These are phyloP conservation scores for Cryptococcus sp. DNA, from an alignment of 1,284 basidiomycete genomes.

Conservation along the genomic window DNA sequence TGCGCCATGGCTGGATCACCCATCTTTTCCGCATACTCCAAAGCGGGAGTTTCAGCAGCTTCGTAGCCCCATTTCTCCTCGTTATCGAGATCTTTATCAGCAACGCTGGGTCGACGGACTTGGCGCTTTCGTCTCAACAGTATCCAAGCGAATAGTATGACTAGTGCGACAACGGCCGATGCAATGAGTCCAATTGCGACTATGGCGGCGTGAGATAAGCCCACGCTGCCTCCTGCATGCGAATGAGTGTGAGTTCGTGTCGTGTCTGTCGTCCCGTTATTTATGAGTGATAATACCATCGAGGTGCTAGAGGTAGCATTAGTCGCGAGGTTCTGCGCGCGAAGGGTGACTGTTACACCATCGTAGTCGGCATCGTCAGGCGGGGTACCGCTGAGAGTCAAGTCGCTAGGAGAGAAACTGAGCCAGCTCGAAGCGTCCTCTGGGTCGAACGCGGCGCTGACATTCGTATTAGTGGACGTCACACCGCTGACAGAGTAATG, in stretches of 20 bases:
- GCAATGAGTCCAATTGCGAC: constrained; percentile 65
- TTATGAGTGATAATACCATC: constrained; percentile 60
- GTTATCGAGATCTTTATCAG: constrained; percentile 38
- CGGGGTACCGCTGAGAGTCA: constrained; percentile 36
- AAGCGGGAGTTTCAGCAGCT: constrained; percentile 30
- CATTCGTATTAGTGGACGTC: constrained; percentile 5
- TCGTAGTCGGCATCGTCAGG: constrained; percentile 31
- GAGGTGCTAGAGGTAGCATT: constrained; percentile 69
- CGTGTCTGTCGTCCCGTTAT: constrained; percentile 48
- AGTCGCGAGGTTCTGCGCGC: constrained; percentile 49
- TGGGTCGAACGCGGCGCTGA: constrained; percentile 22
- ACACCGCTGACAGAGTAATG: constrained; percentile 59
- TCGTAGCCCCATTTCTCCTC: constrained; percentile 17
- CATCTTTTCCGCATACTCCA: constrained; percentile 22
- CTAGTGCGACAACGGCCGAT: constrained; percentile 63
- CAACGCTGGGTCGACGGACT: constrained; percentile 28
- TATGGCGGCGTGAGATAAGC: constrained; percentile 56
- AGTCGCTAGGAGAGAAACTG: constrained; percentile 66
- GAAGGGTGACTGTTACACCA: constrained; percentile 27
- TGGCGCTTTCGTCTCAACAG: constrained; percentile 62
- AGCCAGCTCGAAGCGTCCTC: constrained; percentile 45
- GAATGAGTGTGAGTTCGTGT: constrained; percentile 23
- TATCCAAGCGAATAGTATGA: constrained; percentile 60
- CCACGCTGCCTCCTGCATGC: constrained; percentile 47
- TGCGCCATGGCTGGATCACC: constrained; percentile 18